phyloP scores from a whole-genome alignment of 2,329 filamentous ascomycete species.

The Magnaporthiopsis incrustans region DNA sequence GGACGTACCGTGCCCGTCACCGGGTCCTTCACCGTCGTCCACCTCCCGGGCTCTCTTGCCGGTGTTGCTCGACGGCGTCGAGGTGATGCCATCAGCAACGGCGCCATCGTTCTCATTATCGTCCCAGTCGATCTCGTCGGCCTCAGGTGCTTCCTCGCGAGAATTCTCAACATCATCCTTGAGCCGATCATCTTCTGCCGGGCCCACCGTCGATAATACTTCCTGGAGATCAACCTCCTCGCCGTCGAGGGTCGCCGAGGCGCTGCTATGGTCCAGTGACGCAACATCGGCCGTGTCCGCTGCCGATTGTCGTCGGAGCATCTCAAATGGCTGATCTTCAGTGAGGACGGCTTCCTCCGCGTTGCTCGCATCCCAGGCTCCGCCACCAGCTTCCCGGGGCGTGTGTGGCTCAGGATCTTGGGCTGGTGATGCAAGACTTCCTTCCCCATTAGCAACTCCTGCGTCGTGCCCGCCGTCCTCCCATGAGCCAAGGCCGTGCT shows the following conservation, averaged over 20 bases:
- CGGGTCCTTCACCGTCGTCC: conserved; percentile 26
- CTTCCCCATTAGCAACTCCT: not conserved
- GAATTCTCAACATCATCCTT: not conserved
- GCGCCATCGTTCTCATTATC: conserved; percentile 25
- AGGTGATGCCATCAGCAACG: conserved; percentile 12
- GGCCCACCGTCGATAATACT: conserved; percentile 17
- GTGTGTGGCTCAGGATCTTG: not conserved
- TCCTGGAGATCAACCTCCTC: conserved; percentile 30
- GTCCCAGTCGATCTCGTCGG: conserved; percentile 29
- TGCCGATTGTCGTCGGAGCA: conserved; percentile 6
- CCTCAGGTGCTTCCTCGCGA: conserved; percentile 1
- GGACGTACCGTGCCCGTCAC: conserved; percentile 25
- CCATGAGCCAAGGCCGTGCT: not conserved
- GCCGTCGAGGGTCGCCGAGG: conserved; percentile 22
- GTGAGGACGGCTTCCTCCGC: not conserved
- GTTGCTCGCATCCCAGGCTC: not conserved
- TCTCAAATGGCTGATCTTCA: not conserved
- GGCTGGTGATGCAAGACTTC: not conserved
- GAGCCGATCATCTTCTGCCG: conserved; percentile 9
- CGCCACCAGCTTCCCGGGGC: not conserved
- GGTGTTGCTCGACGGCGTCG: conserved; percentile 18
- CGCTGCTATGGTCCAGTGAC: conserved; percentile 17
- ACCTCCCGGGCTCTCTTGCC: conserved; percentile 23
- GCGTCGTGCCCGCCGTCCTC: not conserved
- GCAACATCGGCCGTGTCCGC: conserved; percentile 3